phyloP scores from a whole-genome alignment of 345 rosid species.

The Clarkia xantiana region DNA sequence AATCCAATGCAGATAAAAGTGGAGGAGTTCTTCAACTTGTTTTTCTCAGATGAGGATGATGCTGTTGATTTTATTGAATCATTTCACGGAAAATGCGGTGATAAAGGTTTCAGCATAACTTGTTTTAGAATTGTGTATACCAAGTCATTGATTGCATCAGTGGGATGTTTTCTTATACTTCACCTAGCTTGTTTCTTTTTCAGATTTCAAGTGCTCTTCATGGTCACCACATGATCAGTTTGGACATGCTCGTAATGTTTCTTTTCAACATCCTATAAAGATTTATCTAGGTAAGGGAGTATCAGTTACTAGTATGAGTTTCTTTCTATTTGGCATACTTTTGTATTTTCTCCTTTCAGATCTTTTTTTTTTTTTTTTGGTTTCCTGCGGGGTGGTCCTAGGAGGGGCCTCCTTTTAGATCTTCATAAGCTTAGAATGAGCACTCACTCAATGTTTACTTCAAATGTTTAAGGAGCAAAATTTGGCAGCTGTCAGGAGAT shows the following conservation, averaged over 20 bases:
- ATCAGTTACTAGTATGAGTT: background rate
- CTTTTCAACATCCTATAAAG: conserved; percentile 94
- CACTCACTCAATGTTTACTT: too few relatives aligned
- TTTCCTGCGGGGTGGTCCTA: too few relatives aligned
- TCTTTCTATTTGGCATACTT: background rate
- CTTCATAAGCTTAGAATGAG: too few relatives aligned
- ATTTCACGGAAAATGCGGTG: conserved; percentile 75
- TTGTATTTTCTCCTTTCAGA: background rate
- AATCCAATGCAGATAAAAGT: conserved; percentile 56
- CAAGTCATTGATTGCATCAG: too few relatives aligned
- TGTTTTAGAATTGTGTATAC: background rate
- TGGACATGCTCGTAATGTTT: conserved; percentile 64
- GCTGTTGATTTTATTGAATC: conserved; percentile 50
- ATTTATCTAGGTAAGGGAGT: conserved; percentile 63
- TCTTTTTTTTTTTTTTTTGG: background rate
- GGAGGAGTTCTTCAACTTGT: conserved; percentile 64
- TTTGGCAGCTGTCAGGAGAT: conserved; percentile 82
- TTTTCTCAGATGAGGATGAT: conserved; percentile 60
- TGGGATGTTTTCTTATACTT: conserved; percentile 4
- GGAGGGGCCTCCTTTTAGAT: background rate
- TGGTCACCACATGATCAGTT: conserved; percentile 62
- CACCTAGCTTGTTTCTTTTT: conserved; percentile 10
- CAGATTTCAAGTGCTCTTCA: conserved; percentile 73
- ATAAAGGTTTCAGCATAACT: conserved; percentile 50
- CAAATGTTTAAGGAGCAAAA: conserved; percentile 49